A percentile compares a stretch with the other conserved stretches of the same genome.
phyloP scores from a whole-genome alignment of 2,329 filamentous ascomycete species.

The Chaetothyriales sp. region DNA sequence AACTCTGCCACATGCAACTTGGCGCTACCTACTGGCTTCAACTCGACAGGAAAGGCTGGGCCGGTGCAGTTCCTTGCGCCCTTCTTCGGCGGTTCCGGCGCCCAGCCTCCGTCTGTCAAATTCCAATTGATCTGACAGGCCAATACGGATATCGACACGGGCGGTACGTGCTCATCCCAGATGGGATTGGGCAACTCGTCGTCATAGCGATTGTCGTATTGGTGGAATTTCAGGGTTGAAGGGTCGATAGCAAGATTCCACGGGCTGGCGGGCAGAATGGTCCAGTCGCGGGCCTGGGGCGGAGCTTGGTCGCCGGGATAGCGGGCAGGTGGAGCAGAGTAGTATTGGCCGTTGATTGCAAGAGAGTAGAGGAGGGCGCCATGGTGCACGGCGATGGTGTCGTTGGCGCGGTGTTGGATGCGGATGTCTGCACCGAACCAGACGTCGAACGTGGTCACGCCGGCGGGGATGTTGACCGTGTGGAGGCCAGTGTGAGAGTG shows the following conservation, averaged over 20 bases:
- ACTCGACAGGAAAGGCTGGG: constrained; percentile 23
- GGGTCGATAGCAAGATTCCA: constrained; percentile 24
- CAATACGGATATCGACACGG: constrained; percentile 25
- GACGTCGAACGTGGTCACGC: constrained; percentile 24
- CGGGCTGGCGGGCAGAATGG: constrained; percentile 23
- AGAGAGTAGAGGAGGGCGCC: constrained; percentile 34
- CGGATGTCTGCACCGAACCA: constrained; percentile 22
- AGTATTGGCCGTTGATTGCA: constrained; percentile 23
- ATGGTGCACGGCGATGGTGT: constrained; percentile 32
- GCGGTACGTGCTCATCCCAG: constrained; percentile 24
- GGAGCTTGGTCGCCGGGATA: constrained; percentile 20
- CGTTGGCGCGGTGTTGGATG: constrained; percentile 27
- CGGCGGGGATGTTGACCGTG: constrained; percentile 23
- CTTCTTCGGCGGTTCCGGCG: constrained; percentile 23
- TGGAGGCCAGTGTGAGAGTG: constrained; percentile 28
- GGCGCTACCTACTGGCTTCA: constrained; percentile 35
- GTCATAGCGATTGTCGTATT: constrained; percentile 13
- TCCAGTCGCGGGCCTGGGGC: constrained; percentile 23
- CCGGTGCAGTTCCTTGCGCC: constrained; percentile 25
- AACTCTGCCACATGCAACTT: constrained; percentile 36
- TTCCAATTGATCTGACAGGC: constrained; percentile 30
- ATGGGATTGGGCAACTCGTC: constrained; percentile 16
- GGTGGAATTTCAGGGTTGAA: constrained; percentile 23
- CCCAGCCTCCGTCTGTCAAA: constrained; percentile 21
- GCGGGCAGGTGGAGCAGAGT: constrained; percentile 17